Evolutionary conservation across 371 early-diverging fungal genomes (phyloP), one percentile per base, ranked within the genome.

Genomic region (Chytridium lagenaria): DNA sequence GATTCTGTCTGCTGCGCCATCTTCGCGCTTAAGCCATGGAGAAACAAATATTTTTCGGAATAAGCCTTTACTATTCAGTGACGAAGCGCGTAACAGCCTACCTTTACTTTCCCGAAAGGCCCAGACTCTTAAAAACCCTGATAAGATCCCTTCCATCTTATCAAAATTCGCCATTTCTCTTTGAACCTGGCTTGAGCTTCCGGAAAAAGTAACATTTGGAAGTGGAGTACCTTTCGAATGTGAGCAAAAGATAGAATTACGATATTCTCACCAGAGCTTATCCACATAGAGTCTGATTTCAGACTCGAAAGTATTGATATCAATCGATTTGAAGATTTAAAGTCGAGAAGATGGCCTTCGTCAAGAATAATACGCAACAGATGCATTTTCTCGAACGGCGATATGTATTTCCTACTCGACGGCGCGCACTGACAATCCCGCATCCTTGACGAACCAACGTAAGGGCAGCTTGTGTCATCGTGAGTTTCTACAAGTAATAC

Each of bases 281-380:
- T 83, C 93, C 94, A 93, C 30, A 87, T 83, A n/a, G 88, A 83
- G 50, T 90, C 88, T 23, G 85, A 85, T 68, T 87, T 83, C 33
- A 92, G 78, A 26, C 87, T 80, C 2, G 86, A 75, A 0, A 90
- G 85, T 30, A 90, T 73, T 79, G 76, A 71, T 26, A 81, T 81
- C 80, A 34, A 78, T 77, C 23, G n/a, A 22, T 16, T 44, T 23
- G 5, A 37, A 22, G 26, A 22, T 71, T 67, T 30, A 79, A 59
- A 39, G 55, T 76, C 81, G 86, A 91, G 81, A 40, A 83, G 76
- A 50, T 90, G 90, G 19, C 92, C 92, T 69, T 91, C 92, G 77
- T 93, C 94, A 16, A 92, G 89, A 68, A 94, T 90, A 31, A 93
- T 72, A 15, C 93, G 82, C 74, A 90, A 88, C 90, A 92, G 92